Evolutionary conservation across 148 eudicot species (phyloP).

Genomic region (Chenopodium suecicum): DNA sequence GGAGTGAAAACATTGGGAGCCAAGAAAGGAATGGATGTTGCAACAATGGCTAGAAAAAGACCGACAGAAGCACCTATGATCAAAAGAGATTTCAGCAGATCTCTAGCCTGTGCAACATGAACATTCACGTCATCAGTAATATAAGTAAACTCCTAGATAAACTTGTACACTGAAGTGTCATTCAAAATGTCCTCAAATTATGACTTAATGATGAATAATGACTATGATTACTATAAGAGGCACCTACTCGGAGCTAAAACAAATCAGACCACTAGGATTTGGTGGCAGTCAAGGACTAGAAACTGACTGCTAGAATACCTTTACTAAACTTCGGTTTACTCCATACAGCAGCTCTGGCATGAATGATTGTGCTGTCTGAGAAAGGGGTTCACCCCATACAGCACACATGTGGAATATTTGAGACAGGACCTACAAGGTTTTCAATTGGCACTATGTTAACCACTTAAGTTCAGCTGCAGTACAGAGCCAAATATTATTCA

Average conservation of each 20-base stretch:
- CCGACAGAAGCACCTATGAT: constrained; percentile 73
- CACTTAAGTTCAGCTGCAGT: background rate
- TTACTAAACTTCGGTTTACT: constrained; percentile 61
- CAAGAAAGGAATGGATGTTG: constrained; percentile 73
- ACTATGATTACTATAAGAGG: background rate
- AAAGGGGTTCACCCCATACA: constrained; percentile 94
- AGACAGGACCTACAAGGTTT: constrained; percentile 62
- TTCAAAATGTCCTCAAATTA: background rate
- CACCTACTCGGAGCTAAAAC: background rate
- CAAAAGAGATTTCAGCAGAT: constrained; percentile 69
- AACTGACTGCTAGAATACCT: constrained; percentile 40
- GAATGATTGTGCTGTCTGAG: constrained; percentile 96
- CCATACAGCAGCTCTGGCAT: constrained; percentile 96
- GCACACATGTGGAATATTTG: constrained; percentile 74
- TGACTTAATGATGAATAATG: background rate
- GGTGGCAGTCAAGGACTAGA: background rate
- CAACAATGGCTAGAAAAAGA: constrained; percentile 59
- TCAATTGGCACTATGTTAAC: constrained; percentile 6
- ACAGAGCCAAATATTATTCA: background rate
- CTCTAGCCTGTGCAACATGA: constrained; percentile 52
- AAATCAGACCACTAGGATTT: background rate
- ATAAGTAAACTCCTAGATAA: background rate
- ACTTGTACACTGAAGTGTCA: background rate
- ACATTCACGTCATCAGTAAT: constrained; percentile 20
- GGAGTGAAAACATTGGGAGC: constrained; percentile 75